Evolutionary conservation across 768 basidiomycete species (phyloP).

Genomic region (Crucibulum laeve): DNA sequence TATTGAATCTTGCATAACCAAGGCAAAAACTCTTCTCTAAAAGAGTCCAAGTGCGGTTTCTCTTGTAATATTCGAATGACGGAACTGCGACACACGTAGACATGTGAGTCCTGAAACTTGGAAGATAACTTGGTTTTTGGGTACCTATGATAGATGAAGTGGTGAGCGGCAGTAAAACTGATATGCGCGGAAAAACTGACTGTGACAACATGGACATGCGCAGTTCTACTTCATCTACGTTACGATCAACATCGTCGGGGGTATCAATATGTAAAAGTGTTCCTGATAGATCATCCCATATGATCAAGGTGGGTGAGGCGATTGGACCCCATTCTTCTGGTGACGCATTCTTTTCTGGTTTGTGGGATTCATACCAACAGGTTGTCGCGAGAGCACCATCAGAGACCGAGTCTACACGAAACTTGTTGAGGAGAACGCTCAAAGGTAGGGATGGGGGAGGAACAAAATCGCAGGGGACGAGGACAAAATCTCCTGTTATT

Average conservation of each 20-base stretch:
- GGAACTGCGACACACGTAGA: slow-evolving; percentile 79
- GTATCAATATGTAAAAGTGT: slow-evolving; percentile 75
- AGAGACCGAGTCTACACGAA: slow-evolving; percentile 66
- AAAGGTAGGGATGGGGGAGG: slow-evolving; percentile 74
- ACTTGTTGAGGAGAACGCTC: slow-evolving; percentile 69
- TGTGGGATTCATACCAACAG: slow-evolving; percentile 56
- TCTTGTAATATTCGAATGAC: slow-evolving; percentile 69
- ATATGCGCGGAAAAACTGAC: slow-evolving; percentile 28
- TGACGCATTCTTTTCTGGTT: slow-evolving; percentile 47
- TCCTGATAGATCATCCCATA: slow-evolving; percentile 62
- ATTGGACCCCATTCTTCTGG: slow-evolving; percentile 66
- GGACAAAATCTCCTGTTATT: slow-evolving; percentile 81
- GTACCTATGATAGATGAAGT: slow-evolving; percentile 41
- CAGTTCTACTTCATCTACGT: slow-evolving; percentile 68
- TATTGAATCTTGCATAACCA: slow-evolving; percentile 90
- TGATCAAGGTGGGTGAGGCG: slow-evolving; percentile 43
- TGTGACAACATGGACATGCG: slow-evolving; percentile 70
- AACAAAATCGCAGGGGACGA: slow-evolving; percentile 89
- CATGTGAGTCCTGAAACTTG: slow-evolving; percentile 78
- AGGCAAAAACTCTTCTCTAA: slow-evolving; percentile 87
- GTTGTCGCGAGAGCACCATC: slow-evolving; percentile 61
- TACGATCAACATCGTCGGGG: slow-evolving; percentile 60
- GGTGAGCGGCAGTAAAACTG: neutral
- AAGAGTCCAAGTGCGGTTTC: slow-evolving; percentile 71
- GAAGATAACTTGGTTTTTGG: slow-evolving; percentile 67